Conservation (phyloP, 768 basidiomycete species). For the Termitomyces sp. region DNA sequence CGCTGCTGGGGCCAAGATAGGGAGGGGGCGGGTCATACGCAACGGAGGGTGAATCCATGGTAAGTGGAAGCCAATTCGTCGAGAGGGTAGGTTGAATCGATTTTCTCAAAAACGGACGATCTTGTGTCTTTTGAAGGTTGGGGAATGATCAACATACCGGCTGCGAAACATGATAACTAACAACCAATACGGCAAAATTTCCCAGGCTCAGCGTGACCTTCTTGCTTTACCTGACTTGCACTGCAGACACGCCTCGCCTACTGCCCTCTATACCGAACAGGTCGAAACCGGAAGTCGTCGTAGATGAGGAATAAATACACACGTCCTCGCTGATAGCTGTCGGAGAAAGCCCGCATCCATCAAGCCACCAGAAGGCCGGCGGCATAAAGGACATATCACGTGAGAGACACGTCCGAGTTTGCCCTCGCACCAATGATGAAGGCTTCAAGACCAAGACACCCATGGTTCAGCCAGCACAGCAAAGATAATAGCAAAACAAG, state of each 20-base stretch:
- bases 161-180: not conserved
- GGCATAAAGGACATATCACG: not conserved
- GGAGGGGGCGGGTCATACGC: constrained; percentile 1
- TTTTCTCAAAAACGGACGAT: too few relatives aligned
- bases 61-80: not conserved
- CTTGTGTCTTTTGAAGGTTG: too few relatives aligned
- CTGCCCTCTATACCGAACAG: not conserved
- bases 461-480: not conserved
- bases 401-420: not conserved
- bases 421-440: not conserved
- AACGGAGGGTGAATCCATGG: not conserved
- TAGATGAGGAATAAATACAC: not conserved
- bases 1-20: not conserved
- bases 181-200: not conserved
- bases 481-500: not conserved
- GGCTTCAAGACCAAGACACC: not conserved
- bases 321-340: not conserved
- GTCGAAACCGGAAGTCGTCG: not conserved
- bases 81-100: too few relatives aligned
- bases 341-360: too few relatives aligned
- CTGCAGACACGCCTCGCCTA: not conserved
- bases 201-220: not conserved
- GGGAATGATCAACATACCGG: not conserved
- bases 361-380: not conserved
- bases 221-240: not conserved